Evolutionary conservation across 2,329 filamentous ascomycete genomes (phyloP).

Genomic region (Curvularia sp.): DNA sequence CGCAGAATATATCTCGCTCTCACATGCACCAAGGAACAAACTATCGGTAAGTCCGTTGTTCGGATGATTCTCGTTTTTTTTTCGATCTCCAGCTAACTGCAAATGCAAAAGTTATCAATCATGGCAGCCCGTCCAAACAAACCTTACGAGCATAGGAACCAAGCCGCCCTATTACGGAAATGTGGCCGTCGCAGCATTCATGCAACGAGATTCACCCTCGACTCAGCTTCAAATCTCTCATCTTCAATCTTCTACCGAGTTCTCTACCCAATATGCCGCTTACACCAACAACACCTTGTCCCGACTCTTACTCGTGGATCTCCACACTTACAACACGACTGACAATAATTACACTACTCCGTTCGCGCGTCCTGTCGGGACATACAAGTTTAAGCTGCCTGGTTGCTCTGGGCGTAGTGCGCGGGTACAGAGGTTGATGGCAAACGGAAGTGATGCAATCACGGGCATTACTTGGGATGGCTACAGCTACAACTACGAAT

Average conservation of each 20-base stretch:
- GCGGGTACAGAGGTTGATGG: constrained; percentile 60
- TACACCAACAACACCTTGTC: constrained; percentile 60
- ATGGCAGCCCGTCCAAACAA: constrained; percentile 66
- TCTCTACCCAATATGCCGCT: constrained; percentile 53
- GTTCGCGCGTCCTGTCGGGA: constrained; percentile 41
- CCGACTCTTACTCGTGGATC: constrained; percentile 64
- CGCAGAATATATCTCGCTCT: constrained; percentile 63
- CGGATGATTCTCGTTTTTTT: not conserved
- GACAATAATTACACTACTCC: constrained; percentile 22
- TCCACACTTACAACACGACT: constrained; percentile 57
- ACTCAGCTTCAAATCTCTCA: not conserved
- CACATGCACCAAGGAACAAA: constrained; percentile 71
- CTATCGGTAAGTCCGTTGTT: constrained; percentile 61
- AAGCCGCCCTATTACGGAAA: constrained; percentile 71
- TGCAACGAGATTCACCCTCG: constrained; percentile 29
- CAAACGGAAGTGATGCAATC: constrained; percentile 70
- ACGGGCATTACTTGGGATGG: constrained; percentile 68
- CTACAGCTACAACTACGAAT: constrained; percentile 67
- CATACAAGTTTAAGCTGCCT: constrained; percentile 52
- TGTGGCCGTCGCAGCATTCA: constrained; percentile 63
- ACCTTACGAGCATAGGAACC: constrained; percentile 61
- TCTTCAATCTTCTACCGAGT: constrained; percentile 1
- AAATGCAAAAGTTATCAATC: constrained; percentile 29
- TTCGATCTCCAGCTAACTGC: not conserved
- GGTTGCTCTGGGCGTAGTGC: constrained; percentile 36